Percentiles rank a stretch among this genome's conserved stretches.
Conservation (phyloP, 2,329 filamentous ascomycete species). For the Ambrosiella beaveri region DNA sequence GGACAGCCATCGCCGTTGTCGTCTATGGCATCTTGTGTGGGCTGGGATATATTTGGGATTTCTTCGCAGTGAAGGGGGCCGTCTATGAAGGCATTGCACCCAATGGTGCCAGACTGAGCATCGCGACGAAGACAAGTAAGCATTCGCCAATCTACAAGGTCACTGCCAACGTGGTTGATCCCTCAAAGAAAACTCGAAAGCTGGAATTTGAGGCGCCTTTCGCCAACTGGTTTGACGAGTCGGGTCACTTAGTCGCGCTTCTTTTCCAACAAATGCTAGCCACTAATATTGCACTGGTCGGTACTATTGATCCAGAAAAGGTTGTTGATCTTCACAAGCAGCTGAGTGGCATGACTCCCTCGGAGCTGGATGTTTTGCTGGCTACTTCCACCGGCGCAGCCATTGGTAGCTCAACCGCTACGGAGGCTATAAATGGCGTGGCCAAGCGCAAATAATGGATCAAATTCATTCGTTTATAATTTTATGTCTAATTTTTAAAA, state of each 20-base stretch:
- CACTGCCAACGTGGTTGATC: slow-evolving; percentile 38
- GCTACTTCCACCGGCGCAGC: slow-evolving; percentile 14
- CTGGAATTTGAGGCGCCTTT: slow-evolving; percentile 47
- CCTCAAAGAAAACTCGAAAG: slow-evolving; percentile 24
- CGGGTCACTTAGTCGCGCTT: slow-evolving; percentile 52
- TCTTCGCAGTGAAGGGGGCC: slow-evolving; percentile 60
- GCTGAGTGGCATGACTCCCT: slow-evolving; percentile 25
- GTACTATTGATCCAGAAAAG: slow-evolving; percentile 45
- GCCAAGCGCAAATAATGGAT: neutral
- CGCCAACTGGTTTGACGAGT: slow-evolving; percentile 57
- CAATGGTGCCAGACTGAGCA: slow-evolving; percentile 50
- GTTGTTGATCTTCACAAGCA: slow-evolving; percentile 23
- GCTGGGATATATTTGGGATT: slow-evolving; percentile 68
- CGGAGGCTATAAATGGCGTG: neutral
- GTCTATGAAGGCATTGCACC: slow-evolving; percentile 60
- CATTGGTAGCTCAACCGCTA: neutral
- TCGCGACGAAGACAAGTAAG: slow-evolving; percentile 59
- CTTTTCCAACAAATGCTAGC: slow-evolving; percentile 69
- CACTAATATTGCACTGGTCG: slow-evolving; percentile 47
- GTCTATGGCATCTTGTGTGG: slow-evolving; percentile 67
- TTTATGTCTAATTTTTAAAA: too few relatives aligned
- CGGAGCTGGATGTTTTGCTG: slow-evolving; percentile 32
- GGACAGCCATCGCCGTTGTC: slow-evolving; percentile 62
- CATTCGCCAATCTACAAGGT: slow-evolving; percentile 68
- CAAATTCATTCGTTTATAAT: neutral